These are phyloP conservation scores for Bipolaris gigantea DNA, from an alignment of 2,329 filamentous ascomycete species.

Conservation along the genomic window DNA sequence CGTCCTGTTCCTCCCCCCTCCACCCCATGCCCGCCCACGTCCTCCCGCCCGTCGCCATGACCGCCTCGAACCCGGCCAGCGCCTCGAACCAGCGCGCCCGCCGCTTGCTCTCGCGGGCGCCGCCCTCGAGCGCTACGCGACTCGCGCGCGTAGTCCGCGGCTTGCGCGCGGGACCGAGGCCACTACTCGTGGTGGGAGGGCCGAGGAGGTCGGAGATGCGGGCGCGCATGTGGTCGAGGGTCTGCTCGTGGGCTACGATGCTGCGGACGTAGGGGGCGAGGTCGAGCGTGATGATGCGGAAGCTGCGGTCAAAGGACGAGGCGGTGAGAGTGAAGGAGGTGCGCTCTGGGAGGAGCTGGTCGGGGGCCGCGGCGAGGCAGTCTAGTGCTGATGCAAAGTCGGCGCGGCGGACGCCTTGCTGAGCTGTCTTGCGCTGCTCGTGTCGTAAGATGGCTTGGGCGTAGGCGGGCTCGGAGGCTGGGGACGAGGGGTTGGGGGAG, in stretches of 20 bases:
- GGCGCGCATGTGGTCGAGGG: constrained; percentile 68
- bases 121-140: constrained; percentile 75
- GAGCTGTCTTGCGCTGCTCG: constrained; percentile 19
- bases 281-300: constrained; percentile 69
- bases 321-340: constrained; percentile 58
- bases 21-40: constrained; percentile 45
- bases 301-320: constrained; percentile 75
- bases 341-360: constrained; percentile 32
- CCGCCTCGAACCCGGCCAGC: constrained; percentile 60
- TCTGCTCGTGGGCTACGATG: constrained; percentile 76
- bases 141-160: constrained; percentile 70
- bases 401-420: constrained; percentile 34
- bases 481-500: background rate
- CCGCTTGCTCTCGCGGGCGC: constrained; percentile 66
- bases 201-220: constrained; percentile 46
- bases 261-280: constrained; percentile 86
- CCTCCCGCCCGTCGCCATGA: constrained; percentile 63
- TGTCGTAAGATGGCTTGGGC: constrained; percentile 37
- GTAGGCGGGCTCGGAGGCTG: constrained; percentile 20
- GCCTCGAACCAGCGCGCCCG: constrained; percentile 72
- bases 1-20: constrained; percentile 5
- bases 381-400: constrained; percentile 56
- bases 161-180: background rate
- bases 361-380: constrained; percentile 49
- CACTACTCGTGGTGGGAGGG: no score